phyloP scores from a whole-genome alignment of 768 basidiomycete genomes.

The Lactarius hatsudake region DNA sequence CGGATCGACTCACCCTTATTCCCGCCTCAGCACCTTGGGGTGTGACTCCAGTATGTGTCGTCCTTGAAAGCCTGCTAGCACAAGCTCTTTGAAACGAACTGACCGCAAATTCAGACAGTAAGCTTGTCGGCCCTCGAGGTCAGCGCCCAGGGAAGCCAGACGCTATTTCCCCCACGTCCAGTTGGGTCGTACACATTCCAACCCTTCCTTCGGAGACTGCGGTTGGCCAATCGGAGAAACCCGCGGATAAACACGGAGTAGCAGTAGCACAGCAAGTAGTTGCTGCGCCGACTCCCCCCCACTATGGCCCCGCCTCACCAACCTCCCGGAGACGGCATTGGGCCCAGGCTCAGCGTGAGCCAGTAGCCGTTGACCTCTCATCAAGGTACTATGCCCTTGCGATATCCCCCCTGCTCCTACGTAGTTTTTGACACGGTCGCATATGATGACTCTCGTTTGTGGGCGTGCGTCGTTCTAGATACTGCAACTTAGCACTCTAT shows the following conservation, averaged over 20 bases:
- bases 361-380: background rate
- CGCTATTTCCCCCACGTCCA: background rate
- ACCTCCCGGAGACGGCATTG: background rate
- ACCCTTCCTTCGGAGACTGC: background rate
- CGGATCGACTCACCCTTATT: background rate
- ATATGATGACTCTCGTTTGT: too few relatives aligned
- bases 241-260: background rate
- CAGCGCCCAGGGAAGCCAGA: background rate
- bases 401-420: background rate
- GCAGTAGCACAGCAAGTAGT: background rate
- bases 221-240: background rate
- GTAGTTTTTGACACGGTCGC: background rate
- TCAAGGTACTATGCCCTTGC: background rate
- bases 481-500: too few relatives aligned
- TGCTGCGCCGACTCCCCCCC: background rate
- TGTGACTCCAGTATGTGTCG: background rate
- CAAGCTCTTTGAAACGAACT: background rate
- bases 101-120: background rate
- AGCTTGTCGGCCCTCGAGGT: background rate
- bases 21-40: background rate
- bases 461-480: too few relatives aligned
- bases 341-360: slow-evolving; percentile 1
- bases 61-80: too few relatives aligned
- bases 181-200: background rate
- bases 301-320: background rate